Base-by-base conservation (phyloP, 768 basidiomycete species). In the Galerina marginata region DNA sequence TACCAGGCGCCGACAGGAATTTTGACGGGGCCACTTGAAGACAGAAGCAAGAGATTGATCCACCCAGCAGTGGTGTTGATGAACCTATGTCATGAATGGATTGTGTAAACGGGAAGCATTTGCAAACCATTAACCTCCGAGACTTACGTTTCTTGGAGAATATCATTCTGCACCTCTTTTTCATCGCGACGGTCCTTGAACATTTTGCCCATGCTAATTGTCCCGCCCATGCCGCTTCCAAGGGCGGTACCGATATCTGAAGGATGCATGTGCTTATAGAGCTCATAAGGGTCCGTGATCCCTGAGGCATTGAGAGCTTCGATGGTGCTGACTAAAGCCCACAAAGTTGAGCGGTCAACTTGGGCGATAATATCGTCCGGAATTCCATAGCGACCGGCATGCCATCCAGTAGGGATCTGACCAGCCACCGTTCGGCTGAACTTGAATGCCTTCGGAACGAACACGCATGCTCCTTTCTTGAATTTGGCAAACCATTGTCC, bases 1-100 rank as follows among this genome's bases (percentile, higher is more conserved):
- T 72, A 94, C 93, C 97, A 99, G 60, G 97, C 97, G 59, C 97
- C 97, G 60, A 99, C 97, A 54, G 97, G 97, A 68, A 99, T 97
- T 81, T 99, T 99, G 74, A 99, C 92, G 2, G 97, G 97, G 46
- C 97, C 97, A 67, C 92, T 93, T 1, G 97, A 96, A 0, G 97
- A 99, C 75, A 99, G 78, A 3, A 99, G 83, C 14, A 99, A 81
- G 33, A 99, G 75, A 74, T 99, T 99, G 70, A 99, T 84, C 97
- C 97, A 99, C 47, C 96, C 96, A 59, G 96, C 96, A 44, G 95
- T 95, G 2, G 95, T 98, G 77, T 99, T 99, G 81, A 99, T 99
- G 84, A 99, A 99, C 36, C 94, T 96, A 65, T 36, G 25, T 56
- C 39, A 45, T 39, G 14, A 26, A 12, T 58, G 16, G 11, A 33